These are phyloP conservation scores for Populus ilicifolia DNA, from an alignment of 345 rosid species.

Conservation along the genomic window DNA sequence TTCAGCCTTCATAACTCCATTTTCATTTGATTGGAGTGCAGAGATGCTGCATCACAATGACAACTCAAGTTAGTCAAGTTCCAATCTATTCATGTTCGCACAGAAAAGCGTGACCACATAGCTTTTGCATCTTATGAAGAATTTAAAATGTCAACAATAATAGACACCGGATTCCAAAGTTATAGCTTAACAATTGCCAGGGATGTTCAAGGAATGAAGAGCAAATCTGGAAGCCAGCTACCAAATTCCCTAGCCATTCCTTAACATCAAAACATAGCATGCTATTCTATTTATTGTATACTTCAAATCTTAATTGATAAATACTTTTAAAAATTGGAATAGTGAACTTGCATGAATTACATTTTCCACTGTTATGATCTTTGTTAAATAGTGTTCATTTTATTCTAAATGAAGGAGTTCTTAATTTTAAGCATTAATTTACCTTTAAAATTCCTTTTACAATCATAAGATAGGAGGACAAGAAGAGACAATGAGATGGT, in stretches of 20 bases:
- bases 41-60: conserved; percentile 29
- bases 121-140: not conserved
- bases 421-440: not conserved
- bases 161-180: not conserved
- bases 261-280: not conserved
- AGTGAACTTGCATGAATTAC: not conserved
- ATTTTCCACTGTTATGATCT: not conserved
- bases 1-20: conserved; percentile 40
- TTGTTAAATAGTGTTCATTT: not conserved
- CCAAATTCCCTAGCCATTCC: not conserved
- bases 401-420: not conserved
- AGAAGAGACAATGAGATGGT: not conserved
- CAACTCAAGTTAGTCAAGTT: not conserved
- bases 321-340: not conserved
- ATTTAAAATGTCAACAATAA: not conserved
- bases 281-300: not conserved
- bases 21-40: conserved; percentile 53
- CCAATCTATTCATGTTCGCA: not conserved
- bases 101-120: not conserved
- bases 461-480: not conserved
- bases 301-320: not conserved
- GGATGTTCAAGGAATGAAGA: not conserved
- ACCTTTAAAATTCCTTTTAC: not conserved
- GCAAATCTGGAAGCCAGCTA: not conserved
- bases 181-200: not conserved